Evolutionary conservation across 371 early-diverging fungal genomes (phyloP), one percentile per base, ranked within the genome.

Genomic region (Mucor velutinosus): DNA sequence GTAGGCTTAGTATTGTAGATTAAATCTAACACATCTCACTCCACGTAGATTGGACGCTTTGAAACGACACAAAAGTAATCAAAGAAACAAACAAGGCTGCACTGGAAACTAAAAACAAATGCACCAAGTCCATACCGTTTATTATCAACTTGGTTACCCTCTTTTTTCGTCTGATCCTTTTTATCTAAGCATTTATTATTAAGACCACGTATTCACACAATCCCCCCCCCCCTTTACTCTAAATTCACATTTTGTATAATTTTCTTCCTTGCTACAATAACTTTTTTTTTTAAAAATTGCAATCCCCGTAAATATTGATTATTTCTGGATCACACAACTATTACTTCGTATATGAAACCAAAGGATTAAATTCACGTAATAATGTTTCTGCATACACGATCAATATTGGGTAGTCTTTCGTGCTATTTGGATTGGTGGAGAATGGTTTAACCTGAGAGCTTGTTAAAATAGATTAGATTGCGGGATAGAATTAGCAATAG

Each of bases 11-110:
- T 11, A 30, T 15, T 39, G 27, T 17, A 2, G 2, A 27, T 21
- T 41, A 10, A 25, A 17, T 5, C 21, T 55, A n/a, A 49, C 17
- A 0, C 51, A 15, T 7, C 27, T 43, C 58, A 7, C 33, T 23
- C 45, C 45, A 7, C 8, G 33, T 69, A 80, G 84, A 68, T 69
- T 83, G 78, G 84, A 83, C 75, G 84, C 84, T 10, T 64, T 83
- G 15, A 83, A 83, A 70, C 66, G 84, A 47, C 84, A 83, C 60
- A 80, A 81, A 66, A 78, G 78, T 41, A 83, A 83, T 69, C 74
- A 75, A 68, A 74, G 84, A 56, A 83, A 83, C 62, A 77, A 79
- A 51, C 75, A 75, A 60, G 71, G 70, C 11, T 81, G 81, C 14
- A 63, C 53, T 53, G 63, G 53, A 55, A 53, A 37, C 39, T 63